Percentiles rank a stretch among this genome's conserved stretches.
These are phyloP conservation scores for Haplographium delicatum DNA, from an alignment of 495 filamentous ascomycete genomes.

Conservation along the genomic window DNA sequence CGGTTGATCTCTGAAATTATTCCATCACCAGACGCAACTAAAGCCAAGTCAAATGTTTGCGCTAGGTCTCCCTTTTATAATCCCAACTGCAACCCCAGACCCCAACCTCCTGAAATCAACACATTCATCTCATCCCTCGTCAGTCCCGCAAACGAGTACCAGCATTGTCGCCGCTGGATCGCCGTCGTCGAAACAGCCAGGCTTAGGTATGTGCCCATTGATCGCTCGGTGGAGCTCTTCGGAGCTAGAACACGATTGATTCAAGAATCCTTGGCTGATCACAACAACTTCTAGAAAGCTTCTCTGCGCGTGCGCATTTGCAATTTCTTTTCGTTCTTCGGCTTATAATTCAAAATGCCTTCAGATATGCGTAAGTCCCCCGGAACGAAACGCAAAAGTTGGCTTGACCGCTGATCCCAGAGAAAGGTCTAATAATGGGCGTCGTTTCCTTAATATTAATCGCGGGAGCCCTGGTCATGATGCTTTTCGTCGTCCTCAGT, in stretches of 20 bases:
- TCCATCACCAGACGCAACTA: too few relatives aligned
- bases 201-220: conserved; percentile 2
- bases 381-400: neutral
- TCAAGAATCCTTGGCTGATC: conserved; percentile 10
- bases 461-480: conserved; percentile 65
- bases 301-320: neutral
- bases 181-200: neutral
- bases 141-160: conserved; percentile 1
- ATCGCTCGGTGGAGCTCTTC: neutral
- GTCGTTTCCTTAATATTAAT: conserved; percentile 67
- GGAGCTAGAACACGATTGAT: neutral
- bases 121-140: too few relatives aligned
- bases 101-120: too few relatives aligned
- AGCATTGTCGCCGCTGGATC: conserved; percentile 9
- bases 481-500: conserved; percentile 75
- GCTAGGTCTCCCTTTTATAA: too few relatives aligned
- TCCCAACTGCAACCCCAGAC: too few relatives aligned
- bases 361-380: conserved; percentile 2
- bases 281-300: neutral
- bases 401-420: neutral
- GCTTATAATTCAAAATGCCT: conserved; percentile 6
- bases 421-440: conserved; percentile 33
- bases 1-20: too few relatives aligned
- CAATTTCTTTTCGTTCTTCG: neutral
- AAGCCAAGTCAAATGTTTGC: too few relatives aligned